Conservation (phyloP, 2,329 filamentous ascomycete genomes). For the Furcasterigmium sp. region DNA sequence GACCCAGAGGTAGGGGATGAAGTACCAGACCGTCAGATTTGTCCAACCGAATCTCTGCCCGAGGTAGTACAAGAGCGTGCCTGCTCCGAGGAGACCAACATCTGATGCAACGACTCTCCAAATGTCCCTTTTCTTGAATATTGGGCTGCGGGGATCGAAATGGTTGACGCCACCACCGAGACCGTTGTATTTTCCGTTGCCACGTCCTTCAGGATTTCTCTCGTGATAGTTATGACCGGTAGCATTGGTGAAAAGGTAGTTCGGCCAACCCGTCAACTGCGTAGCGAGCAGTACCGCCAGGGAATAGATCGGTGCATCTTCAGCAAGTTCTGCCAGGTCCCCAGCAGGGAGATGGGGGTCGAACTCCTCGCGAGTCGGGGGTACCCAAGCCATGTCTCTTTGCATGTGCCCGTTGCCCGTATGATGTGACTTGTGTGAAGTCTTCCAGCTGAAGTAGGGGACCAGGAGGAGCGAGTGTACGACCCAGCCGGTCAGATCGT, state of each 20-base stretch:
- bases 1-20: constrained; percentile 92
- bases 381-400: constrained; percentile 99
- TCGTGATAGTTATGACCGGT: constrained; percentile 96
- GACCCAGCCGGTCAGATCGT: constrained; percentile 89
- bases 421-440: constrained; percentile 99
- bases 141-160: constrained; percentile 80
- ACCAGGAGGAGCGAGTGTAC: constrained; percentile 85
- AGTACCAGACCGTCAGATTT: constrained; percentile 93
- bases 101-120: constrained; percentile 84
- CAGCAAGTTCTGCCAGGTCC: constrained; percentile 81
- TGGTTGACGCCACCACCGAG: constrained; percentile 81
- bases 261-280: constrained; percentile 88
- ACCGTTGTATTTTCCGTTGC: constrained; percentile 87
- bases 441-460: constrained; percentile 99
- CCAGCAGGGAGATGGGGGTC: constrained; percentile 72
- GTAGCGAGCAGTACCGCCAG: constrained; percentile 69
- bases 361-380: constrained; percentile 79
- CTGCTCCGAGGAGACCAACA: constrained; percentile 65
- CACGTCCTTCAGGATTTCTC: constrained; percentile 86
- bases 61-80: constrained; percentile 59
- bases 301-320: constrained; percentile 89
- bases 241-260: constrained; percentile 87
- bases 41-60: constrained; percentile 74
- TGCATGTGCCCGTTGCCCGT: constrained; percentile 97
- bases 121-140: constrained; percentile 89